Evolutionary conservation across 2,329 filamentous ascomycete genomes (phyloP), one percentile per base, ranked within the genome.

Genomic region (Aciculosporium take): DNA sequence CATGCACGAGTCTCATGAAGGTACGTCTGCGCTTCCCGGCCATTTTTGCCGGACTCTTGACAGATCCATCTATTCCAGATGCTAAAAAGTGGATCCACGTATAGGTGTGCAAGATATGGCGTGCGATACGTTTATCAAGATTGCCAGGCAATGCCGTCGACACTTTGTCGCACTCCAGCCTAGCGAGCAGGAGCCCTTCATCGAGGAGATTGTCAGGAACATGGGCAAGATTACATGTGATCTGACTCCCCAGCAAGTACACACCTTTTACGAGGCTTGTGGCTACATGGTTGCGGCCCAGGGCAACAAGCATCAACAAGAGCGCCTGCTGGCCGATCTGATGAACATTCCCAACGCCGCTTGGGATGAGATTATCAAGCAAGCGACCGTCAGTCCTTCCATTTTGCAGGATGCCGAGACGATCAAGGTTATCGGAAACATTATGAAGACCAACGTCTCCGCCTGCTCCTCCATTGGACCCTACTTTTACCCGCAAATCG

Each of bases 361-460:
- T 17, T 98, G 91, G 91, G 88, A 95, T 57, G 77, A 81, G 54
- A 95, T 98, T 54, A 98, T 98, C 57, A 76, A 78, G 51, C 76
- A 83, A 56, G 91, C 91, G 20, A 91, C 85, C 41, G 72, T 81
- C 46, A 81, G 95, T 57, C 86, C 91, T 0, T 73, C 79, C 18
- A 87, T 91, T 50, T 71, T 98, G 10, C 86, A 96, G 60, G 87
- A 96, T 55, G 71, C 80, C 9, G 88, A 98, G 52, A 94, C 88
- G 1, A 96, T 98, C 67, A 98, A 98, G 69, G 81, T 98, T 51
- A 88, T 98, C 48, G 91, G 91, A 50, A 98, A 98, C 64, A 95
- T 98, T 58, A 98, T 98, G 91, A 98, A 98, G 74, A 98, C 91
- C 1, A 98, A 98, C 54, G 91, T 98, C 4, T 89, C 93, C n/a